Conservation (phyloP, 1,284 basidiomycete genomes). For the Irpex sp. region DNA sequence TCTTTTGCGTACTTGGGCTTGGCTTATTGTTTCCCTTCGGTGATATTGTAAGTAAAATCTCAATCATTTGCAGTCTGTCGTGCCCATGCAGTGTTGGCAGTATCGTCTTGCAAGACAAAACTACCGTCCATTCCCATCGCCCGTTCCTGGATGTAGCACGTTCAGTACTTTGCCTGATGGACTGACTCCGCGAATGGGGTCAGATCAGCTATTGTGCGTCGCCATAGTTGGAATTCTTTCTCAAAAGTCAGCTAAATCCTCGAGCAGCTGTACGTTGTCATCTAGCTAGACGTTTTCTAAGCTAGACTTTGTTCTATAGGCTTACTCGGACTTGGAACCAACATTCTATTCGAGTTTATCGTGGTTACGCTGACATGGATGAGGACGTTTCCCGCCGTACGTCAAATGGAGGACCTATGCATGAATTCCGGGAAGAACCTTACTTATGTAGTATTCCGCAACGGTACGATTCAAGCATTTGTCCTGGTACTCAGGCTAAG, state of each 20-base stretch:
- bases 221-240: no score
- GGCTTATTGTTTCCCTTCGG: background rate
- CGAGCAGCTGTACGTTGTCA: background rate
- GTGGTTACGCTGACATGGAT: background rate
- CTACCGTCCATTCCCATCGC: background rate
- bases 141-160: background rate
- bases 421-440: background rate
- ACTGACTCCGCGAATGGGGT: background rate
- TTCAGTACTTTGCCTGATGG: background rate
- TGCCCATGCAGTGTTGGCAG: background rate
- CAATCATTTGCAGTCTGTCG: background rate
- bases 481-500: no score
- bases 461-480: background rate
- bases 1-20: background rate
- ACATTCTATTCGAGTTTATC: background rate
- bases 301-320: background rate
- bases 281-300: background rate
- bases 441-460: background rate
- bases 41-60: background rate
- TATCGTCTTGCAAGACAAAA: background rate
- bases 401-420: background rate
- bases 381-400: background rate
- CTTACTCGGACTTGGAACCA: background rate
- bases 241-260: background rate
- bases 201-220: background rate